Conservation (phyloP, 495 filamentous ascomycete species). For the Podospora bellae-mahoneyi region DNA sequence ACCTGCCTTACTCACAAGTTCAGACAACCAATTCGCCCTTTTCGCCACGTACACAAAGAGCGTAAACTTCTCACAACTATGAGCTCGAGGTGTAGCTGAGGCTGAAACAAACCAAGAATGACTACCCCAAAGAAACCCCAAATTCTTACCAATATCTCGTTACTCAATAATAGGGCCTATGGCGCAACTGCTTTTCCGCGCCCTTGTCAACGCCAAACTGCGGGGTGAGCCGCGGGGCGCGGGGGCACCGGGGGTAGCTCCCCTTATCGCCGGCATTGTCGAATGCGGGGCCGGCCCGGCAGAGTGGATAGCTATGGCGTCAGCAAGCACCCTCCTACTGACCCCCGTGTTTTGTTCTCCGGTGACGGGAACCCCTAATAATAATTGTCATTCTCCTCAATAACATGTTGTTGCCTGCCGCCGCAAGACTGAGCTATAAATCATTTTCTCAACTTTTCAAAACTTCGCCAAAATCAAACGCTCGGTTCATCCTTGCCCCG, state of each 20-base stretch:
- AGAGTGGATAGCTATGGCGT: constrained; percentile 6
- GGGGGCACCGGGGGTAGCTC: neutral
- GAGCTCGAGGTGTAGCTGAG: no score
- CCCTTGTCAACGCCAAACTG: neutral
- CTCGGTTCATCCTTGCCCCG: neutral
- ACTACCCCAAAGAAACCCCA: neutral
- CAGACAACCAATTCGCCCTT: no score
- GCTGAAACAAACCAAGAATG: neutral
- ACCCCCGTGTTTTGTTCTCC: neutral
- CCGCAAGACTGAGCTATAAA: constrained; percentile 2
- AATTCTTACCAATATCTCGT: neutral
- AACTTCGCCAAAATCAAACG: neutral
- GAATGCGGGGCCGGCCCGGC: constrained; percentile 2
- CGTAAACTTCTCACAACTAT: no score
- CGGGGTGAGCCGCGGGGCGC: neutral
- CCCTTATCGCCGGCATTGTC: constrained; percentile 1
- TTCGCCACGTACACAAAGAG: no score
- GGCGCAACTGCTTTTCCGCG: neutral
- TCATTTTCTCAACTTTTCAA: neutral
- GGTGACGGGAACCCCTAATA: neutral
- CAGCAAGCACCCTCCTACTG: neutral
- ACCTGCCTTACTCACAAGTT: no score
- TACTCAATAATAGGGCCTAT: neutral
- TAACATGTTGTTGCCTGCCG: neutral
- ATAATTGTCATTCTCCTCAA: neutral